These are phyloP conservation scores for Verticillium zaregamsianum DNA, from an alignment of 2,329 filamentous ascomycete species.

Conservation along the genomic window DNA sequence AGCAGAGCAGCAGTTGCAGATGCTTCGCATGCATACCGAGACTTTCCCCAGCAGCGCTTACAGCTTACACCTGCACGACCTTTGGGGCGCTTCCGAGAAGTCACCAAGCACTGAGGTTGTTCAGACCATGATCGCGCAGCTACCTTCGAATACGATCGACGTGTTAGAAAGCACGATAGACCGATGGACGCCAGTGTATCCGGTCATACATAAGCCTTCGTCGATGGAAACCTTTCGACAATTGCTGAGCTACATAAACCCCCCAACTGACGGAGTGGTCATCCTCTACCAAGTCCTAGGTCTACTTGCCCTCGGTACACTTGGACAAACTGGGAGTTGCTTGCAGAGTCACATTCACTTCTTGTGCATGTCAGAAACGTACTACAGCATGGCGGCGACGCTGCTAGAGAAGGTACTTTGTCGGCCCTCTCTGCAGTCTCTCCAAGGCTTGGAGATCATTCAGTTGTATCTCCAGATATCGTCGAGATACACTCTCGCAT, in stretches of 20 bases:
- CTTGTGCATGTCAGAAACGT: conserved; percentile 16
- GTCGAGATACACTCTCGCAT: conserved; percentile 14
- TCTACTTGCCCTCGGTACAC: conserved; percentile 15
- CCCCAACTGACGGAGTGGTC: background rate
- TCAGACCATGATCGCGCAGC: conserved; percentile 5
- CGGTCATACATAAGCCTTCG: conserved; percentile 15
- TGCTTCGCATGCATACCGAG: conserved; percentile 14
- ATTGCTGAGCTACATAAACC: background rate
- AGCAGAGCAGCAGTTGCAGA: conserved; percentile 19
- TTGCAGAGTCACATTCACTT: conserved; percentile 14
- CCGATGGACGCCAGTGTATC: conserved; percentile 14
- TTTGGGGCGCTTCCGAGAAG: conserved; percentile 12
- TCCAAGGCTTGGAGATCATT: conserved; percentile 17
- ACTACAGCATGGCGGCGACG: conserved; percentile 12
- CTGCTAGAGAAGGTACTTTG: conserved; percentile 13
- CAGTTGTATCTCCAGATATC: conserved; percentile 20
- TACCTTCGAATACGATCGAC: conserved; percentile 10
- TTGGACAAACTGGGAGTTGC: conserved; percentile 11
- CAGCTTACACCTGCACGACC: conserved; percentile 15
- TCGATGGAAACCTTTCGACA: conserved; percentile 8
- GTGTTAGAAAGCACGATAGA: conserved; percentile 14
- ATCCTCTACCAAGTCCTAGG: conserved; percentile 14
- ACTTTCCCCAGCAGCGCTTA: conserved; percentile 18
- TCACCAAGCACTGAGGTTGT: background rate
- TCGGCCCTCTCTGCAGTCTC: conserved; percentile 13